These are phyloP conservation scores for Acacia pycnantha DNA, from an alignment of 331 rosid species.

Conservation along the genomic window DNA sequence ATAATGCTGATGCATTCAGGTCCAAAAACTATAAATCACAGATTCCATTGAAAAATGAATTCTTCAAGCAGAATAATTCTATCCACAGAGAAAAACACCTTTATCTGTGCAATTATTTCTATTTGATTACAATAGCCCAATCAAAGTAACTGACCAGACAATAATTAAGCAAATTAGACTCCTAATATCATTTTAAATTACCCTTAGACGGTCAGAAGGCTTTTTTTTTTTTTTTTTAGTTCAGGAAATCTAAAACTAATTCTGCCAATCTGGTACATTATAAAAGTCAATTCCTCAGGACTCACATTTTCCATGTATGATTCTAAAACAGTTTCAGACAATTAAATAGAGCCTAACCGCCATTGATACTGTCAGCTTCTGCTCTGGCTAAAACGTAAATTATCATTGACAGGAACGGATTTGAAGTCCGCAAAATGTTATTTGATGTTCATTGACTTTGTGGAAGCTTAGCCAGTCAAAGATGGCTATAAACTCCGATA, in stretches of 20 bases:
- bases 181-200: neutral
- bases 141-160: conserved; percentile 8
- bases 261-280: neutral
- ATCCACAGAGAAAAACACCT: neutral
- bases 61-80: neutral
- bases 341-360: conserved; percentile 16
- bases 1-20: neutral
- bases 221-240: neutral
- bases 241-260: conserved; percentile 19
- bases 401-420: conserved; percentile 16
- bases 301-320: neutral
- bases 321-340: neutral
- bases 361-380: conserved; percentile 4
- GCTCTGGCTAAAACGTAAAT: neutral
- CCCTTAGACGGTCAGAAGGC: neutral
- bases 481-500: conserved; percentile 68
- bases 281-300: neutral
- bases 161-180: neutral
- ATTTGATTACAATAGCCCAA: conserved; percentile 2
- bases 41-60: neutral
- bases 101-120: neutral
- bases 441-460: neutral
- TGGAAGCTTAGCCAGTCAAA: conserved; percentile 14
- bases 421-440: neutral
- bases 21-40: neutral